Evolutionary conservation across 2,329 filamentous ascomycete species (phyloP), one percentile per base, ranked within the genome.

Genomic region (Penicillium verrucosum): DNA sequence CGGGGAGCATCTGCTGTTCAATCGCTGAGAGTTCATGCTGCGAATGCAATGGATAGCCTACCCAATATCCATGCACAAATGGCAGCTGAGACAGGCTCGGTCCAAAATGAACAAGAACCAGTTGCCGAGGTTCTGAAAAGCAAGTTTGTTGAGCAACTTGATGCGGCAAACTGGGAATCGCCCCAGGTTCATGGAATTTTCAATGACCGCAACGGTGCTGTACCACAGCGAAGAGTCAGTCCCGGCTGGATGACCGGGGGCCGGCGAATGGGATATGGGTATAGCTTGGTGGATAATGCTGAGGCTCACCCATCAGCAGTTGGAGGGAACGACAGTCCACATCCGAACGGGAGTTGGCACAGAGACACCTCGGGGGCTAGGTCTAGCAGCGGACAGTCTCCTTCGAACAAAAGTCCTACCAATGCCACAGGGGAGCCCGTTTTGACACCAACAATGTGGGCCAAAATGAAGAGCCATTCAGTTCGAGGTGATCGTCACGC

Each of bases 201-300:
- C 8, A 48, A 48, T 12, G 54, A 56, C 9, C 23, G 25, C 9
- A 48, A 53, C 27, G 54, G 51, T n/a, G 21, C 40, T n/a, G 52
- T 38, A 7, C 54, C 62, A 18, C 59, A 67, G 45, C 71, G 72
- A 16, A 73, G 66, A 60, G 65, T 75, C 43, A 78, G 75, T 47
- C 60, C 74, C 30, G 75, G 73, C 23, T 78, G 75, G 75, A 70
- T 77, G 68, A 73, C 75, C 10, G 73, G 68, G 23, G 75, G 75
- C 4, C 71, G 70, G 55, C 70, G 75, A 21, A 60, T 71, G 42
- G 75, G 75, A 1, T 77, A 76, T 60, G 74, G 74, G 2, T 77
- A 76, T 55, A 68, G 60, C 16, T 64, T 74, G 50, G 70, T 77
- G 14, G 52, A 63, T 21, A 58, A 63, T 25, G 59, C 64, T n/a